These are phyloP conservation scores for Truncatella angustata DNA, from an alignment of 2,329 filamentous ascomycete genomes.

Conservation along the genomic window DNA sequence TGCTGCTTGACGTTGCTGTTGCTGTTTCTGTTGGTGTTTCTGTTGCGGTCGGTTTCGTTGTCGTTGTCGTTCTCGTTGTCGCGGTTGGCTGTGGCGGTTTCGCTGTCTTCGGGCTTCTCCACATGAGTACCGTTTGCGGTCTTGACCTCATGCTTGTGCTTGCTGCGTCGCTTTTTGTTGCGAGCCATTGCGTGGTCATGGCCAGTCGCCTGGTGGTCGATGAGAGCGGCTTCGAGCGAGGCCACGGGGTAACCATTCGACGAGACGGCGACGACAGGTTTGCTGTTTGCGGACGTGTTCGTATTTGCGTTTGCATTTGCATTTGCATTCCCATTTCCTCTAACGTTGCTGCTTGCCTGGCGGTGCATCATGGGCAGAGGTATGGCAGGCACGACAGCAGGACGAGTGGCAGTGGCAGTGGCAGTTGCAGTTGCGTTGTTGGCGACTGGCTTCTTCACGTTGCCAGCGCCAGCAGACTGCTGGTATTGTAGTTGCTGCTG, in stretches of 20 bases:
- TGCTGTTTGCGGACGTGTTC: constrained; percentile 12
- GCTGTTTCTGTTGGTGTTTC: background rate
- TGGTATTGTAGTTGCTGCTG: constrained; percentile 15
- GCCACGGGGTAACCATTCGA: constrained; percentile 23
- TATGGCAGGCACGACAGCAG: constrained; percentile 28
- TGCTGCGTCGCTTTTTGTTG: background rate
- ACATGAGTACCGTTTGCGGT: constrained; percentile 22
- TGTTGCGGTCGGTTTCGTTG: constrained; percentile 4
- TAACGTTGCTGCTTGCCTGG: constrained; percentile 16
- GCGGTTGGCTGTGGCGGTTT: constrained; percentile 7
- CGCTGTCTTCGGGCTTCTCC: constrained; percentile 22
- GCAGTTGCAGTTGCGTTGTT: constrained; percentile 12
- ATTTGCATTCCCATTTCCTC: background rate
- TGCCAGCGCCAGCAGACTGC: background rate
- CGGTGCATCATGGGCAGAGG: constrained; percentile 28
- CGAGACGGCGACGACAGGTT: constrained; percentile 11
- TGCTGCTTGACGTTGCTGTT: constrained; percentile 11
- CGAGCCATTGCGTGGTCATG: constrained; percentile 8
- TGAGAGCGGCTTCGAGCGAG: constrained; percentile 30
- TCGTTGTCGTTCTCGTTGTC: constrained; percentile 9
- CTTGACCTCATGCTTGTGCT: constrained; percentile 18
- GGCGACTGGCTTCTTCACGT: constrained; percentile 18
- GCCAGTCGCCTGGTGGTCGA: constrained; percentile 16
- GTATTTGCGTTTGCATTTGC: background rate
- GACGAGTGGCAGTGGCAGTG: constrained; percentile 17